Conservation (phyloP, 768 basidiomycete genomes). For the Myochromella boudieri region DNA sequence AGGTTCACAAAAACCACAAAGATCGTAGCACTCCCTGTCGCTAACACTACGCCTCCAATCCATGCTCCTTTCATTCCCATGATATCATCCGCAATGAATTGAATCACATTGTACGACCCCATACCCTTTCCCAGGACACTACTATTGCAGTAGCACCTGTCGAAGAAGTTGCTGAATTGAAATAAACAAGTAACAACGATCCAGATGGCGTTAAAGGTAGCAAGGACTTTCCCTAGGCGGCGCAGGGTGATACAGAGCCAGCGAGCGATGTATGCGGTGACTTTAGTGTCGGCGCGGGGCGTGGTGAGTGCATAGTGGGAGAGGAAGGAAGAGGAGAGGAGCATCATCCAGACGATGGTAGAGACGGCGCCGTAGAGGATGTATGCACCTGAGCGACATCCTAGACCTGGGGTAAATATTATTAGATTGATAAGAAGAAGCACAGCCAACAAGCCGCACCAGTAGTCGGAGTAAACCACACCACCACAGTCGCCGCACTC, state of each 20-base stretch:
- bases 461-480: conserved; percentile 25
- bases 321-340: conserved; percentile 29
- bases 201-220: conserved; percentile 29
- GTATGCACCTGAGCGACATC: conserved; percentile 31
- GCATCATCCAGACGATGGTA: conserved; percentile 31
- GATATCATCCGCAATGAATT: conserved; percentile 18
- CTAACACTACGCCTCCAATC: conserved; percentile 35
- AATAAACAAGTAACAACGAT: conserved; percentile 28
- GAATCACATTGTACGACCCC: conserved; percentile 30
- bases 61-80: conserved; percentile 28
- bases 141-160: conserved; percentile 37
- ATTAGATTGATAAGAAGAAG: too few relatives aligned
- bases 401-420: conserved; percentile 25
- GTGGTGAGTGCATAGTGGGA: conserved; percentile 21
- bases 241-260: conserved; percentile 24
- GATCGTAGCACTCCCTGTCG: conserved; percentile 18
- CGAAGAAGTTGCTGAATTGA: conserved; percentile 32
- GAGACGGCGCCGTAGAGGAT: conserved; percentile 29
- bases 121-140: conserved; percentile 26
- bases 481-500: conserved; percentile 24
- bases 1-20: conserved; percentile 30
- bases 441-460: conserved; percentile 15
- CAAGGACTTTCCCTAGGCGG: conserved; percentile 28
- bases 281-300: background rate
- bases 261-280: conserved; percentile 12